Conservation (phyloP, 257 asterid genomes). For the Jacaranda copaia region DNA sequence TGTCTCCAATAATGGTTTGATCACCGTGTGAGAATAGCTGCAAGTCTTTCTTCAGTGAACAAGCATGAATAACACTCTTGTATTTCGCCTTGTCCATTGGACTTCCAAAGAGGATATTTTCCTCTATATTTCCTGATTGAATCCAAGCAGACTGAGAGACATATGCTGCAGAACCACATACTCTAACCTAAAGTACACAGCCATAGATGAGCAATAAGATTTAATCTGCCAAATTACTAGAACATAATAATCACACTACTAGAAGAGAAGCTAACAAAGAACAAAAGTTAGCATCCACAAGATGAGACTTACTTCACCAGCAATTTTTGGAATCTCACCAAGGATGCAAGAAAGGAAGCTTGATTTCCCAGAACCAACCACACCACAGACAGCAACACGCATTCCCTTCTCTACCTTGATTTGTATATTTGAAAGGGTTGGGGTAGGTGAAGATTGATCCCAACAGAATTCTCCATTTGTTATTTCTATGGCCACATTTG, state of each 20-base stretch:
- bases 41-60: constrained; percentile 88
- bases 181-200: constrained; percentile 65
- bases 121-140: constrained; percentile 96
- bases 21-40: constrained; percentile 96
- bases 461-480: constrained; percentile 65
- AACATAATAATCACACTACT: neutral
- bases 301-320: constrained; percentile 58
- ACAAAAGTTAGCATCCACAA: constrained; percentile 21
- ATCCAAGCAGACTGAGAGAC: constrained; percentile 99
- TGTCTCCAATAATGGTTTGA: constrained; percentile 96
- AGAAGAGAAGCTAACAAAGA: constrained; percentile 25
- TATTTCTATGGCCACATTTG: constrained; percentile 65
- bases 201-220: constrained; percentile 32
- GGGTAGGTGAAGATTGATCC: constrained; percentile 56
- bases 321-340: constrained; percentile 75
- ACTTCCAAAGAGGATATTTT: constrained; percentile 89
- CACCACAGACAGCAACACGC: constrained; percentile 84
- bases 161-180: constrained; percentile 91
- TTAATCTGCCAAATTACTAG: neutral
- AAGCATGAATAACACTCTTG: constrained; percentile 89
- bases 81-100: constrained; percentile 94
- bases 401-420: constrained; percentile 64
- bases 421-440: constrained; percentile 63
- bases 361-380: constrained; percentile 84
- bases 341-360: constrained; percentile 81